These are phyloP conservation scores for Rubus parviflorus DNA, from an alignment of 306 rosid genomes.

Conservation along the genomic window DNA sequence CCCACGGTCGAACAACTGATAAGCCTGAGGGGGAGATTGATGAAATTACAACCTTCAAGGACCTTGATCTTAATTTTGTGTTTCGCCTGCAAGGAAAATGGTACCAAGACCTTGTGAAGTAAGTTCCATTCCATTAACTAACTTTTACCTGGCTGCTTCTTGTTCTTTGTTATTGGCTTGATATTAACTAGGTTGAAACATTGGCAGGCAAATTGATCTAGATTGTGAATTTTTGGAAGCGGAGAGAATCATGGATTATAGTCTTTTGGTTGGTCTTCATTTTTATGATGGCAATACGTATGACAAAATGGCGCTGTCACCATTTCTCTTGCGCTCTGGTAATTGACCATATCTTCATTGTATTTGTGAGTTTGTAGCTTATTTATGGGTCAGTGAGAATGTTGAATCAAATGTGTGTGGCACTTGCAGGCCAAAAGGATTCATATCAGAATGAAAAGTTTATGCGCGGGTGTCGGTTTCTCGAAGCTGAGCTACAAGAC, in stretches of 20 bases:
- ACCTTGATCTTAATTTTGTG: slow-evolving; percentile 89
- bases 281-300: slow-evolving; percentile 72
- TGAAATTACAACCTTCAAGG: slow-evolving; percentile 96
- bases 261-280: slow-evolving; percentile 93
- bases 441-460: slow-evolving; percentile 85
- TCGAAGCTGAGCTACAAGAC: slow-evolving; percentile 93
- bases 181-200: slow-evolving; percentile 28
- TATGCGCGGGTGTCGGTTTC: slow-evolving; percentile 94
- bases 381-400: slow-evolving; percentile 3
- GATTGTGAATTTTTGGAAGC: slow-evolving; percentile 96
- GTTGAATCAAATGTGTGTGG: slow-evolving; percentile 20
- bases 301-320: slow-evolving; percentile 87
- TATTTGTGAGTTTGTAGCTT: not conserved
- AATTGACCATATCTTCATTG: slow-evolving; percentile 19
- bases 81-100: slow-evolving; percentile 66
- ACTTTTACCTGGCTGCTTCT: not conserved
- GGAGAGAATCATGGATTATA: slow-evolving; percentile 94
- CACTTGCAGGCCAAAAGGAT: slow-evolving; percentile 63
- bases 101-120: slow-evolving; percentile 75
- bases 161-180: not conserved
- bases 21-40: slow-evolving; percentile 84
- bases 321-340: slow-evolving; percentile 85
- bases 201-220: slow-evolving; percentile 75
- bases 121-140: slow-evolving; percentile 25
- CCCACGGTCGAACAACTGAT: slow-evolving; percentile 86